Percentiles rank a stretch among this genome's conserved stretches.
Conservation (phyloP, 805 yeast genomes). For the Kodamaea neixiangensis region DNA sequence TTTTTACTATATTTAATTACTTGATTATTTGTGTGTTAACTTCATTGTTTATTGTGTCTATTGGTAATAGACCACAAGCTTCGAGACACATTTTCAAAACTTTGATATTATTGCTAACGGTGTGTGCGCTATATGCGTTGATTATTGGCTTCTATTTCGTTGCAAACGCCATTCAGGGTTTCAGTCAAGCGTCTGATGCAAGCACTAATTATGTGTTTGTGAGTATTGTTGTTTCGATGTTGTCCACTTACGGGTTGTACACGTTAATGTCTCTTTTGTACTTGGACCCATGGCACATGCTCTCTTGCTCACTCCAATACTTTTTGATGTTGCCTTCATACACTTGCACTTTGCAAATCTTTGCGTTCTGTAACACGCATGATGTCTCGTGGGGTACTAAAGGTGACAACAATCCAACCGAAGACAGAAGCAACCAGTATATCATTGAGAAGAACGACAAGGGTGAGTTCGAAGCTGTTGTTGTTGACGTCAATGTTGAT, state of each 20-base stretch:
- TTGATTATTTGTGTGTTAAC: constrained; percentile 78
- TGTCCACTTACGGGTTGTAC: constrained; percentile 92
- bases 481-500: constrained; percentile 81
- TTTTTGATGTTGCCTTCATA: constrained; percentile 88
- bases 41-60: constrained; percentile 86
- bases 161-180: constrained; percentile 47
- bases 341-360: constrained; percentile 89
- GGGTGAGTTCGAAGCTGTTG: constrained; percentile 78
- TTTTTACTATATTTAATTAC: constrained; percentile 85
- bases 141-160: constrained; percentile 83
- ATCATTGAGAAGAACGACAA: constrained; percentile 77
- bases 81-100: constrained; percentile 75
- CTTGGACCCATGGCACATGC: constrained; percentile 94
- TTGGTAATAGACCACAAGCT: constrained; percentile 98
- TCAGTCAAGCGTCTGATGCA: constrained; percentile 36
- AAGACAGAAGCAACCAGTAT: constrained; percentile 74
- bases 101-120: constrained; percentile 68
- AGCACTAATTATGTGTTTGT: constrained; percentile 54
- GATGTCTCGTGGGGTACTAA: constrained; percentile 99
- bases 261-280: constrained; percentile 78
- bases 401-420: constrained; percentile 75
- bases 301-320: constrained; percentile 86
- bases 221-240: constrained; percentile 78
- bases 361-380: constrained; percentile 96
- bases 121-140: constrained; percentile 81